A percentile compares a stretch with the other conserved stretches of the same genome.
phyloP scores from a whole-genome alignment of 2,329 filamentous ascomycete genomes.

The Ilyonectria sp. region DNA sequence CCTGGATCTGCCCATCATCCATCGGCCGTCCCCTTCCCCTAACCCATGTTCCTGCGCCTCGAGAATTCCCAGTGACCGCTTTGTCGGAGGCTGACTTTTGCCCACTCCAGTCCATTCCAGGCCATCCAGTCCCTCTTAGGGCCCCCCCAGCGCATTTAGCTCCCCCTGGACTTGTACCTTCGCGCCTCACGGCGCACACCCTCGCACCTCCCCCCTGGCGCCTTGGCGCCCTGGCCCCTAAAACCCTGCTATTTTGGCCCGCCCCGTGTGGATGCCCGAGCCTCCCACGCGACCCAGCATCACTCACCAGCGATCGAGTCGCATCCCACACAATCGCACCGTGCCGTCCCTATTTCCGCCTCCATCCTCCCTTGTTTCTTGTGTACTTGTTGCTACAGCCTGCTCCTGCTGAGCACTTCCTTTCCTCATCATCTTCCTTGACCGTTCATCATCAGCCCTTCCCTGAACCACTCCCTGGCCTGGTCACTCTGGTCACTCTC shows the following conservation, averaged over 20 bases:
- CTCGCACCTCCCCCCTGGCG: constrained; percentile 16
- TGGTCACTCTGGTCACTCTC: not conserved
- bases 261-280: constrained; percentile 30
- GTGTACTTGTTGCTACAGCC: constrained; percentile 1
- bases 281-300: constrained; percentile 34
- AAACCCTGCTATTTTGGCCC: constrained; percentile 22
- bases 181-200: not conserved
- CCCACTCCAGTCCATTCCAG: not conserved
- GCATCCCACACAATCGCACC: constrained; percentile 26
- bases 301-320: constrained; percentile 28
- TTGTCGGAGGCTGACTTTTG: constrained; percentile 39
- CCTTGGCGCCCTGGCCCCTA: constrained; percentile 18
- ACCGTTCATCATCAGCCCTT: constrained; percentile 8
- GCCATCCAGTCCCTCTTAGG: not conserved
- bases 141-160: too few relatives aligned
- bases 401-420: constrained; percentile 1
- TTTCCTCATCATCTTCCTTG: constrained; percentile 2
- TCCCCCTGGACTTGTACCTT: not conserved
- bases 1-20: constrained; percentile 47
- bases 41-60: constrained; percentile 42
- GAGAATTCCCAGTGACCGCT: constrained; percentile 40
- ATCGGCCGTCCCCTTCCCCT: constrained; percentile 43
- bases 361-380: constrained; percentile 15
- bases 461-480: constrained; percentile 4
- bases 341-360: constrained; percentile 31